These are phyloP conservation scores for Naganishia vishniacii DNA, from an alignment of 768 basidiomycete species.

Conservation along the genomic window DNA sequence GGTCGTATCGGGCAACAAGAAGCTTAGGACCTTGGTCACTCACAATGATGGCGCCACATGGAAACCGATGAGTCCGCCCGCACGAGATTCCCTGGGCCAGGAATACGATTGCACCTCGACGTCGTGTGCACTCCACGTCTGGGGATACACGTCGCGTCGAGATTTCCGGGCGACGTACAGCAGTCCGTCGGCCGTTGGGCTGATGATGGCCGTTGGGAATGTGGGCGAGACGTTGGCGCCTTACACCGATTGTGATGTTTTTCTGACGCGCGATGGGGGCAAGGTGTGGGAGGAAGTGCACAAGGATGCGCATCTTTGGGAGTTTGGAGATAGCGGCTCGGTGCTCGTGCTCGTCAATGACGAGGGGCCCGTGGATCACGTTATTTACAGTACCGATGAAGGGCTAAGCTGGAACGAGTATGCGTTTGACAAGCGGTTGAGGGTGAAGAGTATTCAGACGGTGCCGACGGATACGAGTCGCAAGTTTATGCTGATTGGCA, in stretches of 20 bases:
- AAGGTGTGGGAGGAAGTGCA: constrained; percentile 98
- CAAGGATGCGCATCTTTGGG: constrained; percentile 96
- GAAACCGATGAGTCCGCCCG: constrained; percentile 74
- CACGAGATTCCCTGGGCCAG: constrained; percentile 66
- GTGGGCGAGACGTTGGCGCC: constrained; percentile 76
- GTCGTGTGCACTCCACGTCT: constrained; percentile 77
- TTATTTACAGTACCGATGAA: constrained; percentile 84
- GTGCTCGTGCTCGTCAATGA: constrained; percentile 91
- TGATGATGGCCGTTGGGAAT: constrained; percentile 94
- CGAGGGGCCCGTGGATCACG: constrained; percentile 81
- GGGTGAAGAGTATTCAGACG: constrained; percentile 72
- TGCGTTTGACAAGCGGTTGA: constrained; percentile 69
- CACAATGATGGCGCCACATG: constrained; percentile 95
- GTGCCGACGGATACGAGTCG: constrained; percentile 86
- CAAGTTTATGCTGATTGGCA: constrained; percentile 79
- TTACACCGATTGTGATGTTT: constrained; percentile 86
- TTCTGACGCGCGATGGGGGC: constrained; percentile 91
- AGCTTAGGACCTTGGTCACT: constrained; percentile 77
- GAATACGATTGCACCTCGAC: constrained; percentile 65
- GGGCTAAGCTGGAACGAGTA: constrained; percentile 84
- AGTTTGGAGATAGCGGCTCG: constrained; percentile 95
- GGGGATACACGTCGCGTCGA: constrained; percentile 87
- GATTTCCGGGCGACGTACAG: constrained; percentile 91
- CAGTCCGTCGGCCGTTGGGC: constrained; percentile 81
- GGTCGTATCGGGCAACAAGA: constrained; percentile 63